Conservation (phyloP, 2,329 filamentous ascomycete species). For the Colletotrichum brevisporum region DNA sequence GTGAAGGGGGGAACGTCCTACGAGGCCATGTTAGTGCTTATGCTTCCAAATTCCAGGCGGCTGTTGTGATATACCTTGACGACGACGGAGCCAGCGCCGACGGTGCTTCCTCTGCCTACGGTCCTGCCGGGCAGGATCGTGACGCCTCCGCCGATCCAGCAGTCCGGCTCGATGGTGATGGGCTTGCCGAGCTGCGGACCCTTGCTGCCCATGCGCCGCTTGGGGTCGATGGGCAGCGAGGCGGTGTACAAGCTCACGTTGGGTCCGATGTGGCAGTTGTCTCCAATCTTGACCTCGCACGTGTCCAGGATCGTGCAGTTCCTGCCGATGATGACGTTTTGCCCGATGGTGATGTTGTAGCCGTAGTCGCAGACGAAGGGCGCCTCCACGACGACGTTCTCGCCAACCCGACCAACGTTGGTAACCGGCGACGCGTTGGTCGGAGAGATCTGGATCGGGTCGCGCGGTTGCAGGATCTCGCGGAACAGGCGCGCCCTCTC, state of each 20-base stretch:
- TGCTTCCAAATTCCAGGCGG: neutral
- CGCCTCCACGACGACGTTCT: conserved; percentile 83
- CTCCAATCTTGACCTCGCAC: conserved; percentile 85
- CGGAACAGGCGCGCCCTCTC: conserved; percentile 80
- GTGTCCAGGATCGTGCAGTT: conserved; percentile 91
- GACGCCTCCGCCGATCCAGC: conserved; percentile 84
- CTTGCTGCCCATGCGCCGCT: conserved; percentile 79
- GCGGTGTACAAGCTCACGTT: conserved; percentile 90
- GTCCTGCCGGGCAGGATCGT: conserved; percentile 84
- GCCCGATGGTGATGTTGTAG: conserved; percentile 91
- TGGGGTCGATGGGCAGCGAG: conserved; percentile 79
- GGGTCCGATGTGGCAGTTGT: conserved; percentile 82
- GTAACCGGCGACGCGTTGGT: conserved; percentile 65
- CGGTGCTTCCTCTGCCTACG: conserved; percentile 83
- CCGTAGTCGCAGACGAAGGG: conserved; percentile 96
- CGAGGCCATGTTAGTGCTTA: conserved; percentile 41
- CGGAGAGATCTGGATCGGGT: conserved; percentile 69
- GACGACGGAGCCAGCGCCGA: conserved; percentile 89
- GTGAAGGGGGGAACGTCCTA: conserved; percentile 76
- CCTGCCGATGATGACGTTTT: conserved; percentile 85
- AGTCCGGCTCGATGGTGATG: conserved; percentile 87
- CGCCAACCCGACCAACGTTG: conserved; percentile 76
- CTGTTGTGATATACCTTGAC: conserved; percentile 71
- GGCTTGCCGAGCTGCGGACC: conserved; percentile 78
- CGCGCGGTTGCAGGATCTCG: conserved; percentile 77